Evolutionary conservation across 257 asterid species (phyloP), one percentile per base, ranked within the genome.

Genomic region (Cruciata laevipes): DNA sequence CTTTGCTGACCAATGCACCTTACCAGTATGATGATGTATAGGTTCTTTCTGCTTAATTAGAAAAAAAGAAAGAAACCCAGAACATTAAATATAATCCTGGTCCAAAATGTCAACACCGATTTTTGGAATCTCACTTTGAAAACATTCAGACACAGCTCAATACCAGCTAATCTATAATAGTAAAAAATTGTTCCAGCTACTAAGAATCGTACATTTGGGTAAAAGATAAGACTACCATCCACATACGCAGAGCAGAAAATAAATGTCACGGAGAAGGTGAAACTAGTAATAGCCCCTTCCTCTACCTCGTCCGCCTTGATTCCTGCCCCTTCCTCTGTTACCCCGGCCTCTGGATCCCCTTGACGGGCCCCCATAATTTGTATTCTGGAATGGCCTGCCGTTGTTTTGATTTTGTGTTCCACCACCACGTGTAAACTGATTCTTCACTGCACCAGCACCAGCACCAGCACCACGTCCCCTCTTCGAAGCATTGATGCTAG

Each of bases 391-490:
- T 58, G 72, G 79, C 69, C 78, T 81, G 57, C 44, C 78, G 20
- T n/a, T 20, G 8, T 21, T 10, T n/a, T 53, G 30, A 20, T 53
- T n/a, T 18, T 53, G 27, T 20, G 60, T 6, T 8, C 60, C 27
- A 9, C 27, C 27, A 53, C 55, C 55, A 16, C 55, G 55, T 24
- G 81, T 72, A 35, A 72, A 47, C 59, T 74, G 83, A 78, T 69
- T 78, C 63, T 67, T 90, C 53, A 27, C 25, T 72, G 79, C 73
- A 32, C 84, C 86, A 67, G 69, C 79, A 63, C 96, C 96, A 38
- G 79, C 73, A 32, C 84, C 86, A 67, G 69, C 79, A 63, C 96
- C 96, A 38, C 91, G 91, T 8, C 89, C 90, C 80, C 69, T 87
- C 70, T 88, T 90, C 3, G 71, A 57, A 21, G 82, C 80, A 76